These are phyloP conservation scores for Stachybotrys elegans DNA, from an alignment of 2,329 filamentous ascomycete species.

Conservation along the genomic window DNA sequence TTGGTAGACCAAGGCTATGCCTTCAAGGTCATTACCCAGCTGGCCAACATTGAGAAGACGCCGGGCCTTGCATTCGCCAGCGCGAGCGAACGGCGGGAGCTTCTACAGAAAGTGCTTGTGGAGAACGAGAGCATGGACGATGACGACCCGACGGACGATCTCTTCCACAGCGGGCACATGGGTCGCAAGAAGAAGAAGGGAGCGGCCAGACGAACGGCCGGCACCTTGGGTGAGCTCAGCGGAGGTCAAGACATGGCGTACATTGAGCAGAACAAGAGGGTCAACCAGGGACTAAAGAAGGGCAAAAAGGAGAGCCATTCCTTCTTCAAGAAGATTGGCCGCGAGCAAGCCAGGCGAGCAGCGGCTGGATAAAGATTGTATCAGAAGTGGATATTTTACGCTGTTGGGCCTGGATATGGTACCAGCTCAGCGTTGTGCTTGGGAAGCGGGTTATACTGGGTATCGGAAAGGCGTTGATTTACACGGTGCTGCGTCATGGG, in stretches of 20 bases:
- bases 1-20: conserved; percentile 97
- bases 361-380: conserved; percentile 20
- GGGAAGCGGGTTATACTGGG: too few species aligned
- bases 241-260: conserved; percentile 98
- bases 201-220: conserved; percentile 74
- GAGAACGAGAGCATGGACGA: conserved; percentile 75
- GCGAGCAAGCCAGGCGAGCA: conserved; percentile 34
- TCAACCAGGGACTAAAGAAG: conserved; percentile 43
- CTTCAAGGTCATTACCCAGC: conserved; percentile 96
- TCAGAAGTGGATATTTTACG: too few species aligned
- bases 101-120: conserved; percentile 83
- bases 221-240: conserved; percentile 77
- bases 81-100: conserved; percentile 73
- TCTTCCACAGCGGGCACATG: conserved; percentile 38
- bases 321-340: conserved; percentile 38
- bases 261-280: conserved; percentile 72
- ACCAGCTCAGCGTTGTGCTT: too few species aligned
- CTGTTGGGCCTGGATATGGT: too few species aligned
- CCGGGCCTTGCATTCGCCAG: conserved; percentile 76
- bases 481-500: too few species aligned
- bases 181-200: conserved; percentile 46
- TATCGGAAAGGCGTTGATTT: too few species aligned
- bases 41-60: conserved; percentile 84
- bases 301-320: conserved; percentile 33
- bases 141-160: conserved; percentile 54